These are phyloP conservation scores for Solioccasus polychromus DNA, from an alignment of 768 basidiomycete genomes.

Conservation along the genomic window DNA sequence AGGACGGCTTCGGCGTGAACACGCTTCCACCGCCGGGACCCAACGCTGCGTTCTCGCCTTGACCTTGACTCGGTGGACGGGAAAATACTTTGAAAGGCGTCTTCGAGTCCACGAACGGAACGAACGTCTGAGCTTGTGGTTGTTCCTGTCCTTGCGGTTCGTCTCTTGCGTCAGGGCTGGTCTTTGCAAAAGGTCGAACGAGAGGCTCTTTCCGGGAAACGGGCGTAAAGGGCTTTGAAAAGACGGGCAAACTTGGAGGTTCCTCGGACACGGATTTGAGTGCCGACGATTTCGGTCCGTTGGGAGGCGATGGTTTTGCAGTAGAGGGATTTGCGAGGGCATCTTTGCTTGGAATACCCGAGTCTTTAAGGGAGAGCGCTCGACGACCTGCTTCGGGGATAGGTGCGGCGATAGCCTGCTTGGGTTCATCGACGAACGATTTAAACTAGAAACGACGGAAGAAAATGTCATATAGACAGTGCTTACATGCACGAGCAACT, in stretches of 20 bases:
- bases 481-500: slow-evolving; percentile 9
- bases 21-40: slow-evolving; percentile 22
- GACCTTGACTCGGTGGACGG: slow-evolving; percentile 48
- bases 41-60: slow-evolving; percentile 35
- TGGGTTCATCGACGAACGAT: slow-evolving; percentile 58
- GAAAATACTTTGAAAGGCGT: slow-evolving; percentile 64
- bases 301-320: slow-evolving; percentile 28
- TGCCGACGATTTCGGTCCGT: slow-evolving; percentile 21
- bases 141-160: slow-evolving; percentile 17
- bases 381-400: slow-evolving; percentile 34
- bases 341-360: slow-evolving; percentile 18
- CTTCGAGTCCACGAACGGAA: slow-evolving; percentile 39
- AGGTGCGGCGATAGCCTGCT: slow-evolving; percentile 38
- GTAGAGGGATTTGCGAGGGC: slow-evolving; percentile 13
- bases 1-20: slow-evolving; percentile 46
- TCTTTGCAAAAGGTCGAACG: slow-evolving; percentile 21
- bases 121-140: slow-evolving; percentile 36
- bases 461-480: neutral
- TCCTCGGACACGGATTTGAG: slow-evolving; percentile 39
- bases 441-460: slow-evolving; percentile 47
- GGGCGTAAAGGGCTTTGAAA: slow-evolving; percentile 67
- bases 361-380: slow-evolving; percentile 53
- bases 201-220: slow-evolving; percentile 39
- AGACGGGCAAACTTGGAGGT: slow-evolving; percentile 38
- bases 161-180: slow-evolving; percentile 15